Evolutionary conservation across 495 filamentous ascomycete genomes (phyloP), one percentile per base, ranked within the genome.

Genomic region (Hyaloscypha hepaticicola): DNA sequence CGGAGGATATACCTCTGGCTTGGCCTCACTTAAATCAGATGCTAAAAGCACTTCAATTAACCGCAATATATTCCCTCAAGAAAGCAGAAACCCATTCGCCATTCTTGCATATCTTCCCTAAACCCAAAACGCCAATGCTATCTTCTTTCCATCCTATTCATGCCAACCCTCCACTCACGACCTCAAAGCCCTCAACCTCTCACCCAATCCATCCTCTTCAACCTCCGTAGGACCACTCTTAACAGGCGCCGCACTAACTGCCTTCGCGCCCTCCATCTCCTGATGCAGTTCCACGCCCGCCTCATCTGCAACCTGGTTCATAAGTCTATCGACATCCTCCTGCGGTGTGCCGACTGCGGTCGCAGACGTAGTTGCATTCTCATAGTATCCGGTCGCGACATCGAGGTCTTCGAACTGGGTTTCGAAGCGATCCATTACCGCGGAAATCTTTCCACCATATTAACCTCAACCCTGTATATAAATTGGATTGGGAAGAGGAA

Each of bases 381-480:
- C 88, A 78, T 92, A 92, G 76, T 92, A 92, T 26, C 86, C 87
- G 56, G 89, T 92, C 70, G 83, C 85, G 68, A 93, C 89, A 73
- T 92, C 90, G 63, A 93, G 85, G 69, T 93, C 89, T 70, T 93
- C 90, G 77, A 92, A 92, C 75, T 94, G 90, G 51, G 83, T 81
- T 74, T 91, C 88, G 80, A 91, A 93, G 70, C 87, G 86, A 71
- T 93, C 90, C 80, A 94, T 92, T 27, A 79, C 75, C 31, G 79
- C 79, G 25, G 82, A 84, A 61, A 87, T 86, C 79, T 84, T 57
- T 5, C 9, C 11, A n/a, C 22, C 24, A 53, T 22, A 12, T 19
- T 1, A 9, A 22, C 0, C 2, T 12, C 61, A 55, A 48, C 24
- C 29, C 16, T 45, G 14, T 5, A 19, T 24, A 58, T 21, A 41